Evolutionary conservation across 352 stramenopile genomes (phyloP).

Genomic region (Phytopythium sindhum): DNA sequence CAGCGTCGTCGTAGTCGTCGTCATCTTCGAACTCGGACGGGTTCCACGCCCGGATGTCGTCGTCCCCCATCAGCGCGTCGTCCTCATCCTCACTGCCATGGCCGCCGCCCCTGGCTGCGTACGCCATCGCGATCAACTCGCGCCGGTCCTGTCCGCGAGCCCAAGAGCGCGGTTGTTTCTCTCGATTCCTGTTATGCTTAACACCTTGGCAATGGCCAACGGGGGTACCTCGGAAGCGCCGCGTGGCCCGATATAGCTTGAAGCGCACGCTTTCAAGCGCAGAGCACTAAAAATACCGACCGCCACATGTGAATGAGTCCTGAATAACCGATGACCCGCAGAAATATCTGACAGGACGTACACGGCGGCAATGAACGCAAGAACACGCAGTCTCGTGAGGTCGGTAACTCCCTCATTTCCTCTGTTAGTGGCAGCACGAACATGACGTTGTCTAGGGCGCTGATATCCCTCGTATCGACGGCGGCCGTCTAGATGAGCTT

Average conservation of each 20-base stretch:
- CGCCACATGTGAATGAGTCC: not conserved
- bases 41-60: constrained; percentile 16
- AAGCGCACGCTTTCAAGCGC: not conserved
- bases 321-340: not conserved
- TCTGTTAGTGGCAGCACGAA: no score
- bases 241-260: not conserved
- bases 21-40: constrained; percentile 8
- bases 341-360: not conserved
- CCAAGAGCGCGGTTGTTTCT: not conserved
- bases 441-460: no score
- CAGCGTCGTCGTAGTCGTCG: constrained; percentile 4
- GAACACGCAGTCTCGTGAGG: no score
- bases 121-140: not conserved
- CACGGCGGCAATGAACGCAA: not conserved
- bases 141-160: not conserved
- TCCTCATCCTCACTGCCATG: constrained; percentile 17
- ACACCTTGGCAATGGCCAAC: not conserved
- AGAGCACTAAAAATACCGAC: not conserved
- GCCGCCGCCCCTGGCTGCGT: not conserved
- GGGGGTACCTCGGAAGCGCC: not conserved
- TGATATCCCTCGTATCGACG: not conserved
- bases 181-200: not conserved
- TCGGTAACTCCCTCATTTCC: not conserved
- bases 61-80: constrained; percentile 17
- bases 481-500: constrained; percentile 81